Evolutionary conservation across 73 alveolate species (phyloP).

Genomic region (Paramecium tetraurelia): DNA sequence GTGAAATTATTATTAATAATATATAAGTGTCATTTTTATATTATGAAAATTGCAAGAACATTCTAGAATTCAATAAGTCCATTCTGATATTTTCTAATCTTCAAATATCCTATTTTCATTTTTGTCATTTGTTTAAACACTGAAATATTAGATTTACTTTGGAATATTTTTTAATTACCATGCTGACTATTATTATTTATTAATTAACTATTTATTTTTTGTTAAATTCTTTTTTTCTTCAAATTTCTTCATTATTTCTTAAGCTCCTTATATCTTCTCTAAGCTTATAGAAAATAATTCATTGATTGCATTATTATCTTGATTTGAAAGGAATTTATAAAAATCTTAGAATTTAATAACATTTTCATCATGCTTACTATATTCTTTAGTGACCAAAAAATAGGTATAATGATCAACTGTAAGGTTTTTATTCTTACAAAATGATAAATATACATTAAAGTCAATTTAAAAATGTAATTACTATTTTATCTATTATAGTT

Average conservation of each 20-base stretch:
- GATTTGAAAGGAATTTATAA: not conserved
- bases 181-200: not conserved
- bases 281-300: not conserved
- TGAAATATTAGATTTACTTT: not conserved
- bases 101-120: not conserved
- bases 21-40: not conserved
- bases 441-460: not conserved
- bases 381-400: not conserved
- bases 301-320: not conserved
- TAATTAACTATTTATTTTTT: not conserved
- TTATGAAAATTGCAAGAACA: not conserved
- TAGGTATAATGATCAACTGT: not conserved
- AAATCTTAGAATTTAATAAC: not conserved
- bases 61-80: not conserved
- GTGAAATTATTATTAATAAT: not conserved
- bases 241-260: not conserved
- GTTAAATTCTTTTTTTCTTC: not conserved
- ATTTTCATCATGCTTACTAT: not conserved
- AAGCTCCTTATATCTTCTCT: not conserved
- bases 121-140: not conserved
- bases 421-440: not conserved
- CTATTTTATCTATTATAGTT: not conserved
- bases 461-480: not conserved
- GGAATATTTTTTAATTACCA: not conserved
- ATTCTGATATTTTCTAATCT: not conserved